These are phyloP conservation scores for Pogostemon cablin DNA, from an alignment of 257 asterid genomes.

Conservation along the genomic window DNA sequence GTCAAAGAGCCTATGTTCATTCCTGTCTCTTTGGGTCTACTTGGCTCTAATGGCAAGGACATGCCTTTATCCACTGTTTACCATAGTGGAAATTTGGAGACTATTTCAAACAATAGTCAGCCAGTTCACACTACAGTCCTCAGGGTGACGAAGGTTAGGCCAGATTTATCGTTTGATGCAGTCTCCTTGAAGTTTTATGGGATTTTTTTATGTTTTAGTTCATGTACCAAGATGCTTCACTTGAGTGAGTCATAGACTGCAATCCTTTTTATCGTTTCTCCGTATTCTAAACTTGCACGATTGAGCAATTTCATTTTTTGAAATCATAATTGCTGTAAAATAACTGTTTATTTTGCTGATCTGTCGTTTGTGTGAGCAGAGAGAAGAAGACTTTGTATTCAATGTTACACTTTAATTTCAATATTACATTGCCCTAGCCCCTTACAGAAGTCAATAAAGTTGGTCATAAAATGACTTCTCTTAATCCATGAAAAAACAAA, in stretches of 20 bases:
- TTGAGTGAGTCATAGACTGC: background rate
- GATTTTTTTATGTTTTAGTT: background rate
- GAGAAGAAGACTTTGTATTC: constrained; percentile 84
- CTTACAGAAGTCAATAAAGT: too few species aligned
- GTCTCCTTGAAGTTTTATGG: background rate
- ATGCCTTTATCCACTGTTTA: constrained; percentile 60
- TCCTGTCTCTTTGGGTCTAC: constrained; percentile 78
- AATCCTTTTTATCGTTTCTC: background rate
- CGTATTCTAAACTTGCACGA: background rate
- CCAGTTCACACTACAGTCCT: constrained; percentile 63
- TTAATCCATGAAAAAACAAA: too few species aligned
- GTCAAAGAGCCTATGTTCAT: constrained; percentile 85
- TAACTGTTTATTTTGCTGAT: constrained; percentile 14
- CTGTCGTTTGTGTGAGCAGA: constrained; percentile 43
- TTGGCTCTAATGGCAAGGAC: constrained; percentile 74
- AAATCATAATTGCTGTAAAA: background rate
- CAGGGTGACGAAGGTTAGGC: constrained; percentile 69
- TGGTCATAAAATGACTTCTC: too few species aligned
- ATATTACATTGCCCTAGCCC: too few species aligned
- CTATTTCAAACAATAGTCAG: constrained; percentile 40
- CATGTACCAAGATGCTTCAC: background rate
- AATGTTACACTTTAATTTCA: constrained; percentile 26
- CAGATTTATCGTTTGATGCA: background rate
- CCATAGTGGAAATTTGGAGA: constrained; percentile 63
- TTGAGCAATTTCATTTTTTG: background rate